Percentiles rank a stretch among this genome's conserved stretches.
These are phyloP conservation scores for Aspergillus saccharolyticus DNA, from an alignment of 495 filamentous ascomycete species.

Conservation along the genomic window DNA sequence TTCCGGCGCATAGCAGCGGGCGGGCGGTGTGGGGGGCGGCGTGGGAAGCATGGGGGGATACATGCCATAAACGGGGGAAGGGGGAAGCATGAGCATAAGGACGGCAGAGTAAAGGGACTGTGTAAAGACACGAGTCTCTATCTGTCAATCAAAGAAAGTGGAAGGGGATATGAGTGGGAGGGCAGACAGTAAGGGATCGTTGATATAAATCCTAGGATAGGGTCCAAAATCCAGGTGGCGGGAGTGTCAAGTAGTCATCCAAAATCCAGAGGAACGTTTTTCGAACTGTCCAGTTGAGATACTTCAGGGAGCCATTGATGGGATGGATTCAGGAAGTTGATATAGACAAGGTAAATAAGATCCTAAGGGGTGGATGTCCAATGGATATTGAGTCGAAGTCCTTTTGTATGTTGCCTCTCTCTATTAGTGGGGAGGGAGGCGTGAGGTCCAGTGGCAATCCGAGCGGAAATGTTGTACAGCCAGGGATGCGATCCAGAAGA, in stretches of 20 bases:
- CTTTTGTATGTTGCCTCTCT: not conserved
- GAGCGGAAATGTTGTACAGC: constrained; percentile 11
- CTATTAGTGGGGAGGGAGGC: not conserved
- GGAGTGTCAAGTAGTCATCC: constrained; percentile 8
- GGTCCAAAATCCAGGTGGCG: constrained; percentile 13
- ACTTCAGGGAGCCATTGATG: constrained; percentile 24
- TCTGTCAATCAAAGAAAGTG: not conserved
- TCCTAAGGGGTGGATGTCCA: constrained; percentile 13
- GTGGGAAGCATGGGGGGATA: constrained; percentile 55
- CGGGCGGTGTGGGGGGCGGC: constrained; percentile 54
- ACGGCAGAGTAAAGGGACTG: not conserved
- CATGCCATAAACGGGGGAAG: constrained; percentile 27
- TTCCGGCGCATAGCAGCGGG: constrained; percentile 61
- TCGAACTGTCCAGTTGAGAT: not conserved
- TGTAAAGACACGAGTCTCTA: not conserved
- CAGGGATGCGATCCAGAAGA: constrained; percentile 14
- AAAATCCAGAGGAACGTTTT: constrained; percentile 1
- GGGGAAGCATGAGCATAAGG: constrained; percentile 16
- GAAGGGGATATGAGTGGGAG: not conserved
- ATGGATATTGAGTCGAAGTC: not conserved
- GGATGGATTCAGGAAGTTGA: constrained; percentile 11
- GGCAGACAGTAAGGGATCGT: not conserved
- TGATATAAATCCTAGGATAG: constrained; percentile 6
- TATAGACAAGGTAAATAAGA: constrained; percentile 7
- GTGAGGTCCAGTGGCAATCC: not conserved